A percentile compares a stretch with the other conserved stretches of the same genome.
Evolutionary conservation across 352 stramenopile genomes (phyloP).

Genomic region (Phytophthora ramorum): DNA sequence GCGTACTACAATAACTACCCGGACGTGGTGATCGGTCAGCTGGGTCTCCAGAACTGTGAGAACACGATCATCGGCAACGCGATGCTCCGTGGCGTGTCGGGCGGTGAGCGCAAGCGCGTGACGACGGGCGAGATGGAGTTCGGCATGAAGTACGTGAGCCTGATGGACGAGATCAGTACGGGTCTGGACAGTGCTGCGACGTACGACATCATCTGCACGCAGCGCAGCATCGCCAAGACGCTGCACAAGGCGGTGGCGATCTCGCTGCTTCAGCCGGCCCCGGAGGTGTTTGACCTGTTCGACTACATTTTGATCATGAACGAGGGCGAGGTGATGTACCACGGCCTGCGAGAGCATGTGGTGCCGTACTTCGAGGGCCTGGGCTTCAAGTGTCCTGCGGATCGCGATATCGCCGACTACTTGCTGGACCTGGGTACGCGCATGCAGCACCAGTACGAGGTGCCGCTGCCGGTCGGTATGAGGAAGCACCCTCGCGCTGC

Average conservation of each 20-base stretch:
- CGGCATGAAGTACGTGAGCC: constrained; percentile 69
- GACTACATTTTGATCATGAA: constrained; percentile 53
- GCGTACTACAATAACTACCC: constrained; percentile 36
- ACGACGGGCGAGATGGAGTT: constrained; percentile 90
- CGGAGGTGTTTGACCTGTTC: constrained; percentile 54
- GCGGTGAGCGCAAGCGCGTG: constrained; percentile 69
- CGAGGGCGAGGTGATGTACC: constrained; percentile 48
- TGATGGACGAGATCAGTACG: constrained; percentile 76
- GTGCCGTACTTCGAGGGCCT: constrained; percentile 30
- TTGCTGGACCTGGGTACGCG: constrained; percentile 44
- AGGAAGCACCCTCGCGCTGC: constrained; percentile 24
- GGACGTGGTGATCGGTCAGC: constrained; percentile 31
- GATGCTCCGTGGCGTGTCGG: constrained; percentile 67
- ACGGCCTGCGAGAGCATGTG: constrained; percentile 28
- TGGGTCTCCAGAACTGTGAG: constrained; percentile 54
- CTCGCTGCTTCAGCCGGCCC: constrained; percentile 84
- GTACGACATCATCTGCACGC: constrained; percentile 51
- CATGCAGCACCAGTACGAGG: constrained; percentile 49
- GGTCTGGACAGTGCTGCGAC: constrained; percentile 52
- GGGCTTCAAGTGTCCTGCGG: constrained; percentile 28
- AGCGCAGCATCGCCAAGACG: constrained; percentile 44
- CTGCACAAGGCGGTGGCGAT: constrained; percentile 62
- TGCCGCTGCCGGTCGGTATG: constrained; percentile 14
- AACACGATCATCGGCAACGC: constrained; percentile 68
- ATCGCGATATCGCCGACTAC: constrained; percentile 30